Percentiles rank a stretch among this genome's conserved stretches.
These are phyloP conservation scores for Cladophialophora bantiana DNA, from an alignment of 2,329 filamentous ascomycete species.

Conservation along the genomic window DNA sequence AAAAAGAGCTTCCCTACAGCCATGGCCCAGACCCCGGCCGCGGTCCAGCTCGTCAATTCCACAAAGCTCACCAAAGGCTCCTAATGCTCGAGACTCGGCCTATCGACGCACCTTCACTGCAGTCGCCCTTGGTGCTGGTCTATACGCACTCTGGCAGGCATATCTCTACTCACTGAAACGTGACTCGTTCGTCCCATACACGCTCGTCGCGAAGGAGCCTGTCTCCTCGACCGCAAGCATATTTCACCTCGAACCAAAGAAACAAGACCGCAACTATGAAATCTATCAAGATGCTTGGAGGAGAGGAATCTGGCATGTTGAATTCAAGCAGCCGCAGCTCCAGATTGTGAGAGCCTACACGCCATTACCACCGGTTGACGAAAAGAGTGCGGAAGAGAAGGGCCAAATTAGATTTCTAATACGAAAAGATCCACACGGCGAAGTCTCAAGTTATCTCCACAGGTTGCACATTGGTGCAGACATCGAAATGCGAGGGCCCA, in stretches of 20 bases:
- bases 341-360: conserved; percentile 94
- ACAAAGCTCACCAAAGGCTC: conserved; percentile 9
- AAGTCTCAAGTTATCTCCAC: conserved; percentile 84
- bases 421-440: conserved; percentile 77
- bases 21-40: not conserved
- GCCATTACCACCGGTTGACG: conserved; percentile 70
- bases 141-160: conserved; percentile 17
- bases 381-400: conserved; percentile 42
- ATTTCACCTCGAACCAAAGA: conserved; percentile 50
- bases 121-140: conserved; percentile 9
- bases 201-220: conserved; percentile 51
- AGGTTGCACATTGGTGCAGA: conserved; percentile 66
- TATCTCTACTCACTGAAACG: conserved; percentile 10
- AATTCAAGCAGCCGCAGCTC: conserved; percentile 92
- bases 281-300: conserved; percentile 60
- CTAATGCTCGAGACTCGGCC: conserved; percentile 15
- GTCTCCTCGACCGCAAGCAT: conserved; percentile 57
- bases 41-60: conserved; percentile 21
- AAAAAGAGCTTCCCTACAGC: conserved; percentile 8
- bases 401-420: conserved; percentile 74
- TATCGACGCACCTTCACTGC: conserved; percentile 17
- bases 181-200: conserved; percentile 49
- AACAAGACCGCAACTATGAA: conserved; percentile 42
- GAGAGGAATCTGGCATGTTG: conserved; percentile 81
- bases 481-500: conserved; percentile 80